Base-by-base conservation (phyloP, 106 monocot species). In the Vanilla planifolia region DNA sequence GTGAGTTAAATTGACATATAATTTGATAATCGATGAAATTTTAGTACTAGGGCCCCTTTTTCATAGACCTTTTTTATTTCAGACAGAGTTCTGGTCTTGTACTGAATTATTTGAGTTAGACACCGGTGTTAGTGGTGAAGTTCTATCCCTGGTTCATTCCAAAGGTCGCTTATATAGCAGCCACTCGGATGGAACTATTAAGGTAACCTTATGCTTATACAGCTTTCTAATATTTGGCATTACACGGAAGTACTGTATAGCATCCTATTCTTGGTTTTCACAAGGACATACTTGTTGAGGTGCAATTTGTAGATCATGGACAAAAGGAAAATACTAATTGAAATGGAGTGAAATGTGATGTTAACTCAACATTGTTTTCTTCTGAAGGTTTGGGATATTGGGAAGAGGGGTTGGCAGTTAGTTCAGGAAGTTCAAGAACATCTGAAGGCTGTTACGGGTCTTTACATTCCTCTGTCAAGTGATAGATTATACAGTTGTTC, bases 181-280 rank as follows among this genome's bases (percentile, higher is more conserved):
- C 51, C 80, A 80, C 36, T 76, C 63, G 59, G 80, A 80, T 72
- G 80, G 80, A 68, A 75, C 63, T 59, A 80, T 80, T 48, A 80
- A 80, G 80, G 80, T 80, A 68, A n/a, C 6, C 20, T 62, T 51
- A 19, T 17, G 11, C 10, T 26, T 23, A 23, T n/a, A 4, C 44
- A 15, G 14, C 15, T 24, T 45, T 45, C 33, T 46, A 10, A 45
- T 14, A 33, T 23, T 22, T 13, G n/a, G n/a, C n/a, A n/a, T 16
- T 17, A 1, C 36, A 51, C 33, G 13, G 7, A 40, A 40, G 14
- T 45, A n/a, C 15, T 13, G 5, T 17, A 45, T n/a, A 45, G 11
- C 5, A 45, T 45, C n/a, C 10, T 35, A 20, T 36, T 20, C 6
- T 57, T 32, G 33, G 26, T 51, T 27, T 9, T 40, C 40, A 10